These are phyloP conservation scores for Microbotryum scabiosae DNA, from an alignment of 1,284 basidiomycete species.

Conservation along the genomic window DNA sequence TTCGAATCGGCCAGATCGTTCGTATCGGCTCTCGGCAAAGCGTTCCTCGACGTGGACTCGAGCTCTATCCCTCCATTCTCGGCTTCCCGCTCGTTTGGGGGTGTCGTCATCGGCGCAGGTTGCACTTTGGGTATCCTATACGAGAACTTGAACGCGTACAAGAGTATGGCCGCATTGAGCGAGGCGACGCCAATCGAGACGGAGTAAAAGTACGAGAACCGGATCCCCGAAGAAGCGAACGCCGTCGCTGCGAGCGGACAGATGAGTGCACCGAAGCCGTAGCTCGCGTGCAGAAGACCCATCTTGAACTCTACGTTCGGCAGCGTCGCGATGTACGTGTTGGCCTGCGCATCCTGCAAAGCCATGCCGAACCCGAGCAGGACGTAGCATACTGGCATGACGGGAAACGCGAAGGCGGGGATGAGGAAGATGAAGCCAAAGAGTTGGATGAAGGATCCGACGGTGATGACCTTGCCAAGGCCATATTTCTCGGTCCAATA, in stretches of 20 bases:
- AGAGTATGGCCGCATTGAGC: conserved; percentile 8
- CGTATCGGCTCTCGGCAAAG: too few relatives aligned
- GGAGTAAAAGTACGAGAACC: conserved; percentile 22
- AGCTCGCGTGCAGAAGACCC: conserved; percentile 19
- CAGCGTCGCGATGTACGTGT: conserved; percentile 16
- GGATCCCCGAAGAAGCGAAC: conserved; percentile 17
- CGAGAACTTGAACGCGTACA: conserved; percentile 22
- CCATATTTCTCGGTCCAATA: conserved; percentile 5
- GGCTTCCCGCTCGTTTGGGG: not conserved
- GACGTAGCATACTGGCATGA: conserved; percentile 21
- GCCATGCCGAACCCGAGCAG: conserved; percentile 23
- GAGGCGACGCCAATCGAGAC: conserved; percentile 19
- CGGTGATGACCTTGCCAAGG: conserved; percentile 23
- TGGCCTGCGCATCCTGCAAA: conserved; percentile 21
- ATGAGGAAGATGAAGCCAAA: conserved; percentile 22
- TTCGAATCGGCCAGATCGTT: too few relatives aligned
- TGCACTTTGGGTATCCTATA: conserved; percentile 14
- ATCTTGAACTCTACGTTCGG: conserved; percentile 20
- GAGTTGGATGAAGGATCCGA: conserved; percentile 18
- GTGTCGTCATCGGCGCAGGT: not conserved
- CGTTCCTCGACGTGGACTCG: too few relatives aligned
- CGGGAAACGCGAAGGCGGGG: conserved; percentile 22
- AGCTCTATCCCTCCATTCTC: not conserved
- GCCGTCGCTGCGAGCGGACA: conserved; percentile 26
- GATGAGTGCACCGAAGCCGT: conserved; percentile 21